Evolutionary conservation across 2,329 filamentous ascomycete species (phyloP), one percentile per base, ranked within the genome.

Genomic region (Ascochyta clinopodiicola): DNA sequence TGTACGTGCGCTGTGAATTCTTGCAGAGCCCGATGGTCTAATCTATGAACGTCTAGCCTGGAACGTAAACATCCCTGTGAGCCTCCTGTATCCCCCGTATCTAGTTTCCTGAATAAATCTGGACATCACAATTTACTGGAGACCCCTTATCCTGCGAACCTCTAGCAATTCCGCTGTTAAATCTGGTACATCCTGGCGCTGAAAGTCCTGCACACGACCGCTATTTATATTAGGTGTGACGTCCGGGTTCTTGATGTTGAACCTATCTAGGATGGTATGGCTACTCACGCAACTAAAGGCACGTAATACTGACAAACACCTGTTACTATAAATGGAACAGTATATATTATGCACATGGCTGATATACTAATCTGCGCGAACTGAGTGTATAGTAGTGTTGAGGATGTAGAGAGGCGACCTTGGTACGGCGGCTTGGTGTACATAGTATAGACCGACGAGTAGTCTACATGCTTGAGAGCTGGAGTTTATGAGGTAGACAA

Each of bases 1-100:
- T 60, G 37, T 7, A 46, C 55, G 44, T 60, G 51, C 54, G 54
- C 37, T 58, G 50, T 55, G 52, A 63, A 53, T 55, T 25, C 54
- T 49, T 46, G 35, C 44, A 60, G 48, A 63, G 56, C 34, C 40
- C 24, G 17, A 39, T 50, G 35, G 27, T 37, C 34, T 13, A 59
- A 56, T 50, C 45, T 17, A 51, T 43, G 4, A 51, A 36, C 29
- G 31, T 48, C 38, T 34, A 48, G 38, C 55, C 40, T n/a, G 22
- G 43, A 58, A 55, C 50, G 39, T 29, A 49, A 51, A 57, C 35
- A 38, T 55, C n/a, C 50, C 46, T 27, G 54, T 49, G 24, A 52
- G 39, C 36, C 54, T n/a, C 35, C 36, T 35, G 22, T 37, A 51
- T 44, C 32, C 25, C 43, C 38, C 29, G 42, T 51, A 48, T 48